A percentile compares a stretch with the other conserved stretches of the same genome.
phyloP scores from a whole-genome alignment of 306 rosid species.

The Luffa aegyptiaca region DNA sequence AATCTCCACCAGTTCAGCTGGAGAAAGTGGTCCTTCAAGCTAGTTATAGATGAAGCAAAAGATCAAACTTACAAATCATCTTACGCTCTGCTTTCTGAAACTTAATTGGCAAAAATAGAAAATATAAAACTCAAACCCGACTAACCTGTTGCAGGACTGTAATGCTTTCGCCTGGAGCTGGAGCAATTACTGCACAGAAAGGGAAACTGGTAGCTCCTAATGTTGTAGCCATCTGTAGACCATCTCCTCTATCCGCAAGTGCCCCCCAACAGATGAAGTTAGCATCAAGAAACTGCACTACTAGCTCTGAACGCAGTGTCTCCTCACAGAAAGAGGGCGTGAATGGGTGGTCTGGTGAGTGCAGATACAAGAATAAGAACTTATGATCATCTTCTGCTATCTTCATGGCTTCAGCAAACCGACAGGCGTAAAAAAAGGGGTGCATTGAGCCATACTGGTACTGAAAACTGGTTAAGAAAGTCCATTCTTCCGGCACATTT shows the following conservation, averaged over 20 bases:
- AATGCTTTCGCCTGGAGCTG: slow-evolving; percentile 35
- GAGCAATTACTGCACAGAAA: slow-evolving; percentile 55
- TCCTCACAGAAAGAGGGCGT: slow-evolving; percentile 50
- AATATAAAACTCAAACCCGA: background rate
- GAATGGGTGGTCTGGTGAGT: slow-evolving; percentile 63
- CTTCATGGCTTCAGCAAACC: slow-evolving; percentile 37
- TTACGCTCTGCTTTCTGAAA: background rate
- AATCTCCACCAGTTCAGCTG: slow-evolving; percentile 71
- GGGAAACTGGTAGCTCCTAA: slow-evolving; percentile 51
- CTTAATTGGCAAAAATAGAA: background rate
- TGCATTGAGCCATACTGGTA: slow-evolving; percentile 44
- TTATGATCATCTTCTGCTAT: slow-evolving; percentile 54
- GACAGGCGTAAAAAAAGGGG: slow-evolving; percentile 62
- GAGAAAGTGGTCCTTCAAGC: slow-evolving; percentile 75
- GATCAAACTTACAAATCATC: background rate
- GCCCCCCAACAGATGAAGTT: slow-evolving; percentile 77
- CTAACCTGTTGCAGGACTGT: slow-evolving; percentile 62
- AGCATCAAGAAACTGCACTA: slow-evolving; percentile 60
- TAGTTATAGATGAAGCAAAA: slow-evolving; percentile 15
- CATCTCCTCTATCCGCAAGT: slow-evolving; percentile 46
- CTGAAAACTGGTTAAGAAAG: slow-evolving; percentile 46
- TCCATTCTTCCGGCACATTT: slow-evolving; percentile 28
- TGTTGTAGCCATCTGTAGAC: slow-evolving; percentile 45
- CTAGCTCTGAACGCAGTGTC: slow-evolving; percentile 51
- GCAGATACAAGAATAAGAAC: slow-evolving; percentile 71